Conservation (phyloP, 805 yeast genomes). For the Helenozyma baotianmanensis region DNA sequence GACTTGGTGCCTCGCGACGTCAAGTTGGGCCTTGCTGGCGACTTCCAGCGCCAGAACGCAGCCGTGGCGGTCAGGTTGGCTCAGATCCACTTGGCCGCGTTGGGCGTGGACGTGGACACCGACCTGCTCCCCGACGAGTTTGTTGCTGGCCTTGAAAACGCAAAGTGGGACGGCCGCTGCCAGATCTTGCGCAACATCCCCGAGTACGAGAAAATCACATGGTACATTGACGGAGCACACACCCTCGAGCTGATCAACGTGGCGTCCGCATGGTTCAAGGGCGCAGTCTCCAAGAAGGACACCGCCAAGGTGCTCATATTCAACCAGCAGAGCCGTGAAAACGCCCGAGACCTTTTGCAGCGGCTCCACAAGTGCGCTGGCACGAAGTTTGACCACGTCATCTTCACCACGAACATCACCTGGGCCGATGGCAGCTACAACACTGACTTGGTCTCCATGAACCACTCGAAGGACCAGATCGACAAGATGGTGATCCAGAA, state of each 20-base stretch:
- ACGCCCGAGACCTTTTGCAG: slow-evolving; percentile 57
- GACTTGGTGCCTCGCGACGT: slow-evolving; percentile 37
- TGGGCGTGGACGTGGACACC: slow-evolving; percentile 35
- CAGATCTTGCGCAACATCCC: slow-evolving; percentile 55
- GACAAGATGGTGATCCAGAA: slow-evolving; percentile 81
- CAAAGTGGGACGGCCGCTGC: slow-evolving; percentile 96
- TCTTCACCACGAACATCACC: slow-evolving; percentile 89
- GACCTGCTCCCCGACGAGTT: slow-evolving; percentile 46
- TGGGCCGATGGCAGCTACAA: slow-evolving; percentile 80
- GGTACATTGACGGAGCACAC: slow-evolving; percentile 96
- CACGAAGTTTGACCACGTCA: slow-evolving; percentile 62
- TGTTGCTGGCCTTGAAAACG: slow-evolving; percentile 54
- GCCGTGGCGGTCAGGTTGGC: slow-evolving; percentile 78
- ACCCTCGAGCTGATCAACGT: slow-evolving; percentile 81
- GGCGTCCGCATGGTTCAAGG: slow-evolving; percentile 75
- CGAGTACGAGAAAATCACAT: slow-evolving; percentile 44
- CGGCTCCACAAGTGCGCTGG: slow-evolving; percentile 42
- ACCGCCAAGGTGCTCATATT: slow-evolving; percentile 60
- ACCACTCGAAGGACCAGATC: slow-evolving; percentile 72
- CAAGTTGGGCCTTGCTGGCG: slow-evolving; percentile 73
- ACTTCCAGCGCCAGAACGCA: slow-evolving; percentile 81
- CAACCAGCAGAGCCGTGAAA: slow-evolving; percentile 91
- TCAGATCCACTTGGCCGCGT: slow-evolving; percentile 48
- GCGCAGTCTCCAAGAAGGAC: slow-evolving; percentile 9
- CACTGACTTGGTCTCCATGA: slow-evolving; percentile 79